Evolutionary conservation across 2,329 filamentous ascomycete genomes (phyloP).

Genomic region (Ustulina deusta): DNA sequence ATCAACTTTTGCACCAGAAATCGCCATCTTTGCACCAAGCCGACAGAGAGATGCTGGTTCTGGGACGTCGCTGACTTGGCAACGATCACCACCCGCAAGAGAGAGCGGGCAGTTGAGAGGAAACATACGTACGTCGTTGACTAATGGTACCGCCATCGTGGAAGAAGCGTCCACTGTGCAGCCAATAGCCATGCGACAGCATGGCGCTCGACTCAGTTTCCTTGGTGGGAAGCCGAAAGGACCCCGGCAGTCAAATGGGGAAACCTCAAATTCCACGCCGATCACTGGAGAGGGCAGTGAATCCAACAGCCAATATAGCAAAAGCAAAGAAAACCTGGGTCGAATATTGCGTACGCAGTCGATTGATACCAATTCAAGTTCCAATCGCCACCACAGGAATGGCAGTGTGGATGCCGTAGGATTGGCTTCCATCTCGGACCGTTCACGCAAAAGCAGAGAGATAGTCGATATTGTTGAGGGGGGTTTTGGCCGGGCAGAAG

Average conservation of each 20-base stretch:
- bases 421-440: constrained; percentile 43
- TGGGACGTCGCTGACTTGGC: constrained; percentile 58
- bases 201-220: constrained; percentile 68
- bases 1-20: constrained; percentile 72
- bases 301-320: constrained; percentile 51
- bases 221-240: constrained; percentile 66
- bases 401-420: constrained; percentile 39
- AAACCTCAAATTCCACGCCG: constrained; percentile 44
- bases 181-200: constrained; percentile 64
- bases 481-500: constrained; percentile 50
- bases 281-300: constrained; percentile 49
- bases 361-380: constrained; percentile 45
- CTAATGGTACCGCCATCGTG: constrained; percentile 51
- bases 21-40: constrained; percentile 70
- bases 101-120: constrained; percentile 41
- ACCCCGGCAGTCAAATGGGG: constrained; percentile 47
- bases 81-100: constrained; percentile 51
- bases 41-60: constrained; percentile 56
- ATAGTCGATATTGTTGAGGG: constrained; percentile 48
- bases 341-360: constrained; percentile 61
- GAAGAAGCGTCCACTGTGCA: constrained; percentile 65
- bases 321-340: constrained; percentile 54
- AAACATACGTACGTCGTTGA: constrained; percentile 39
- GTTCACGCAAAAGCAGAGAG: constrained; percentile 49
- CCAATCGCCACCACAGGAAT: constrained; percentile 40